These are phyloP conservation scores for Pleurotus eryngii DNA, from an alignment of 768 basidiomycete species.

Conservation along the genomic window DNA sequence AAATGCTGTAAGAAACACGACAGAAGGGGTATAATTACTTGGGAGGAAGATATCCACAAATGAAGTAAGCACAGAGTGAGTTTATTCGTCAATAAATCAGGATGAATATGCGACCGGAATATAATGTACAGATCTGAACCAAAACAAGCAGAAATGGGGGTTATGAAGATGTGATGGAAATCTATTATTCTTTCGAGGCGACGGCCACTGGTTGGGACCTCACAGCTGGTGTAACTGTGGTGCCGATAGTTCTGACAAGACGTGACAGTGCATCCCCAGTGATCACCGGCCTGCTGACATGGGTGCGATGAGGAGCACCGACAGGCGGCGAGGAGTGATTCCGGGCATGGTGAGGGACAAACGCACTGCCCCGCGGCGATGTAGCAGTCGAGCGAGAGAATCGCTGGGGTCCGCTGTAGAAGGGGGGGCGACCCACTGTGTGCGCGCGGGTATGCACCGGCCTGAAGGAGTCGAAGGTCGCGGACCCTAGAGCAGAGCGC, in stretches of 20 bases:
- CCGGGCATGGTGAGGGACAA: conserved; percentile 43
- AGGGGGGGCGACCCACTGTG: conserved; percentile 45
- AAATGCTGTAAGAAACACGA: background rate
- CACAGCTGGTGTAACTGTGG: conserved; percentile 18
- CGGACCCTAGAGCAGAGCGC: conserved; percentile 27
- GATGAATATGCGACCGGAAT: background rate
- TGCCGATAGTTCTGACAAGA: conserved; percentile 60
- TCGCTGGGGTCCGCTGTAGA: conserved; percentile 27
- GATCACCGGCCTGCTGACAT: conserved; percentile 62
- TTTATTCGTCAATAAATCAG: background rate
- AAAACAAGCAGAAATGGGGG: background rate
- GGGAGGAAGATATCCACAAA: background rate
- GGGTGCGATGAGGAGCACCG: conserved; percentile 36
- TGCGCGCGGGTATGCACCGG: conserved; percentile 53
- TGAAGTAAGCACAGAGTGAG: background rate
- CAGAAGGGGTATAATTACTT: background rate
- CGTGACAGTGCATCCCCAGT: conserved; percentile 69
- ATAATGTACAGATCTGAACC: background rate
- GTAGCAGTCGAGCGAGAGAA: conserved; percentile 42
- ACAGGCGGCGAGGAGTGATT: conserved; percentile 66
- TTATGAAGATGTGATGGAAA: background rate
- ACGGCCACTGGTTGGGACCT: conserved; percentile 18
- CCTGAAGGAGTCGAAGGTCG: conserved; percentile 23
- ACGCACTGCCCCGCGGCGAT: conserved; percentile 36
- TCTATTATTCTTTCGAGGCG: conserved; percentile 22